These are phyloP conservation scores for Scutellaria barbata DNA, from an alignment of 257 asterid species.

Conservation along the genomic window DNA sequence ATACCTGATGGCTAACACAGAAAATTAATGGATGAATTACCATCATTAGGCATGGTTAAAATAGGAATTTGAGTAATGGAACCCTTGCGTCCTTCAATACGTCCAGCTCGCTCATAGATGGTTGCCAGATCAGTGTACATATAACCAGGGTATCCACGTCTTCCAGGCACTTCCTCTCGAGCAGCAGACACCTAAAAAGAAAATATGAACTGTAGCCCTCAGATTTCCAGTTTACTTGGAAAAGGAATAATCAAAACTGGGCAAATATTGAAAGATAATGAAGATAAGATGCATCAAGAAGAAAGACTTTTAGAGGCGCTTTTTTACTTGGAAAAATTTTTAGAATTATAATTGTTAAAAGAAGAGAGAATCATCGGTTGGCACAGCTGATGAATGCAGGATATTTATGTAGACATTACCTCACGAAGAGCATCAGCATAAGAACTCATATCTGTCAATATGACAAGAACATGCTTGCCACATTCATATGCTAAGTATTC, in stretches of 20 bases:
- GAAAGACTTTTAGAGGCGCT: conserved; percentile 14
- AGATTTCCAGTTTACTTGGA: not conserved
- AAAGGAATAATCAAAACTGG: not conserved
- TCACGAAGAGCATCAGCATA: conserved; percentile 99
- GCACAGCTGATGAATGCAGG: conserved; percentile 16
- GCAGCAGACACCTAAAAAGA: conserved; percentile 86
- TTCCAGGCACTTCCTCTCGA: conserved; percentile 96
- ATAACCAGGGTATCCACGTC: conserved; percentile 71
- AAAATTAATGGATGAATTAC: conserved; percentile 41
- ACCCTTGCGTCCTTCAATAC: conserved; percentile 93
- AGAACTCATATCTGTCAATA: conserved; percentile 96
- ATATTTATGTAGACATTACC: conserved; percentile 49
- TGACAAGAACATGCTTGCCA: conserved; percentile 97
- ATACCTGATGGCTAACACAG: not conserved
- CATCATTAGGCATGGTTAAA: conserved; percentile 96
- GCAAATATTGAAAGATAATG: not conserved
- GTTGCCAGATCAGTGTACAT: conserved; percentile 99
- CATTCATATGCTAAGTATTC: conserved; percentile 93
- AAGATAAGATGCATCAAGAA: not conserved
- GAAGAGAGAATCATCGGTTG: not conserved
- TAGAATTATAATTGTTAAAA: not conserved
- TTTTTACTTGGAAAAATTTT: not conserved
- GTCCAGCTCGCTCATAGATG: conserved; percentile 96
- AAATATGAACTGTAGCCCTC: conserved; percentile 17
- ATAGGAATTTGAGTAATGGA: conserved; percentile 96